Evolutionary conservation across 306 rosid genomes (phyloP).

Genomic region (Vigna reflexopilosa): DNA sequence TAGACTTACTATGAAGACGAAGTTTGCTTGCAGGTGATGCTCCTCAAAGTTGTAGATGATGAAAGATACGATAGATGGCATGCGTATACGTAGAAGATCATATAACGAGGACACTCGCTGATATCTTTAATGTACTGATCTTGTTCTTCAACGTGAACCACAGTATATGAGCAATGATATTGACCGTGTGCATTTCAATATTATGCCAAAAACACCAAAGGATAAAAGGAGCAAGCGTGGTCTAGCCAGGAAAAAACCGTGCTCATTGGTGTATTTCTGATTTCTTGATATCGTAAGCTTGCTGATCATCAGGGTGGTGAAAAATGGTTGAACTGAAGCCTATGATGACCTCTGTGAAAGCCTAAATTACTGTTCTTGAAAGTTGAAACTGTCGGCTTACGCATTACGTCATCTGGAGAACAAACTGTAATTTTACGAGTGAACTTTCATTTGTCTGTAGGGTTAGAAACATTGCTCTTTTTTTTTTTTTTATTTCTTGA

Average conservation of each 20-base stretch:
- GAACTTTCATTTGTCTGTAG: background rate
- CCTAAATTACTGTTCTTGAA: background rate
- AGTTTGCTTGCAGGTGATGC: slow-evolving; percentile 48
- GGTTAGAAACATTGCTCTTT: background rate
- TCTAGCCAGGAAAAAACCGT: background rate
- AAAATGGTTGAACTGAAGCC: slow-evolving; percentile 12
- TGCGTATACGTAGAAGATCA: slow-evolving; percentile 36
- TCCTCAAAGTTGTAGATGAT: slow-evolving; percentile 31
- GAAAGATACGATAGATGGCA: slow-evolving; percentile 37
- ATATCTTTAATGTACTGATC: slow-evolving; percentile 1
- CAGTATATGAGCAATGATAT: slow-evolving; percentile 18
- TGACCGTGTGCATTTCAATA: slow-evolving; percentile 24
- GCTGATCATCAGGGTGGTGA: slow-evolving; percentile 13
- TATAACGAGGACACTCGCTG: slow-evolving; percentile 16
- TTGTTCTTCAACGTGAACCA: slow-evolving; percentile 25
- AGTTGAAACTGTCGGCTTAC: background rate
- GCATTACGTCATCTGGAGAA: background rate
- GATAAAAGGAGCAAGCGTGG: slow-evolving; percentile 13
- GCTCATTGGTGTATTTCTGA: slow-evolving; percentile 23
- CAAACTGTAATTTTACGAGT: background rate
- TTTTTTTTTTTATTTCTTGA: background rate
- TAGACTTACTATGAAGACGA: slow-evolving; percentile 7
- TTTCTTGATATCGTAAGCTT: slow-evolving; percentile 34
- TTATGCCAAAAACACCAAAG: slow-evolving; percentile 1
- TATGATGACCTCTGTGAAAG: slow-evolving; percentile 16